Base-by-base conservation (phyloP, 495 filamentous ascomycete species). In the Parachaetomium inaequale region DNA sequence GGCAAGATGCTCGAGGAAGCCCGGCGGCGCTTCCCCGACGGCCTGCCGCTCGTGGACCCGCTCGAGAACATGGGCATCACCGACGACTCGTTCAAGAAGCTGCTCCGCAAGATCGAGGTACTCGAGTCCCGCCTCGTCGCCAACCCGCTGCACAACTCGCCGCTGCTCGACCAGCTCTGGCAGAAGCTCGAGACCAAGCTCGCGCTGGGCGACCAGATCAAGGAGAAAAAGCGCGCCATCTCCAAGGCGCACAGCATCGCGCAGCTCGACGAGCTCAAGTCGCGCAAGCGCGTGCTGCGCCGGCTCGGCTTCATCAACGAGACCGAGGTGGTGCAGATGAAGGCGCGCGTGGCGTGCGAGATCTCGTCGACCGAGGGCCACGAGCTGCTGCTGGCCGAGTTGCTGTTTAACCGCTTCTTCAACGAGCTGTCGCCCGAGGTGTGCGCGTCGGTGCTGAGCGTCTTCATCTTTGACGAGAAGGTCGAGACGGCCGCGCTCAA, bases 381-480 rank as follows among this genome's bases (percentile, higher is more conserved):
- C 63, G 95, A 98, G 68, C 79, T 98, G 28, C 85, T 98, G 66
- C 84, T 98, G 3, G 88, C 87, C 47, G 95, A 98, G 75, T 78
- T 98, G 31, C 82, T 98, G 5, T 97, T 98, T 78, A 95, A 97
- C 74, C 85, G 92, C 57, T 96, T 96, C 81, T 98, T 98, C 82
- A 98, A 98, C 74, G 92, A 96, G 67, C 79, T 98, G 29, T 86
- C 85, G 0, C 92, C 94, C 0, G 93, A 98, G 69, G 81, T 93
- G 69, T 87, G 84, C 64, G 94, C 95, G 3, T 84, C 93, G 19
- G 82, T 90, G 11, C 79, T 98, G 55, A 95, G 90, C 69, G 89
- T 89, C 66, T 98, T 98, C 76, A 92, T 98, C 61, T 96, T 96
- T 63, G 94, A 98, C 72, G 94, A 98, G 78, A 96, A 95, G 76